Evolutionary conservation across 305 asterid genomes (phyloP), one percentile per base, ranked within the genome.

Genomic region (Nicotiana rustica): DNA sequence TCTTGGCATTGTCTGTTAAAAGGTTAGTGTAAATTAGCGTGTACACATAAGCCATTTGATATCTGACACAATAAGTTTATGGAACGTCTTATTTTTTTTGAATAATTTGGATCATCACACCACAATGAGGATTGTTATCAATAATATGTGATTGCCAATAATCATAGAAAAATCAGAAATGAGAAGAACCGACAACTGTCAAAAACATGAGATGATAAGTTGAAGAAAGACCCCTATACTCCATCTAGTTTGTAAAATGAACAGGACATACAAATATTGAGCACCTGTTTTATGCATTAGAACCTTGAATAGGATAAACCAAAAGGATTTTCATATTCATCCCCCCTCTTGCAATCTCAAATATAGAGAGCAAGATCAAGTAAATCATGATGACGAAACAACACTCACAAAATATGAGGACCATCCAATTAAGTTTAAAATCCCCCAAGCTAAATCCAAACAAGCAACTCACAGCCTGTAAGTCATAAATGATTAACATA

Each of bases 71-170:
- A 19, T 1, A 57, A 57, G 19, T 57, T 57, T 15, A 15, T 57
- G 62, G 62, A 2, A 15, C 14, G 60, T 55, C n/a, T 13, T 55
- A 25, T 6, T 9, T 9, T 14, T 55, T 55, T 14, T 14, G 52
- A 55, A 14, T 31, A 35, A 4, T 67, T 67, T 33, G 76, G 29
- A 36, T 68, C 55, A 8, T 68, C 76, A 36, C 78, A 18, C 44
- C n/a, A 38, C 44, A 70, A 41, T 69, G 33, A 69, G 18, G 62
- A 57, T n/a, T 41, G 47, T 71, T 71, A 71, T 71, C 62, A 6
- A 49, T 10, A 49, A 12, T 49, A 49, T 49, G 14, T 49, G 56
- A 49, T 49, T 3, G 56, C 14, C 56, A 12, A 49, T 8, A 13
- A 12, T 49, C 56, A 49, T 10, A 49, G 4, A 5, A 12, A 49